phyloP scores from a whole-genome alignment of 352 stramenopile genomes.

The Nannochloropsis limnetica region DNA sequence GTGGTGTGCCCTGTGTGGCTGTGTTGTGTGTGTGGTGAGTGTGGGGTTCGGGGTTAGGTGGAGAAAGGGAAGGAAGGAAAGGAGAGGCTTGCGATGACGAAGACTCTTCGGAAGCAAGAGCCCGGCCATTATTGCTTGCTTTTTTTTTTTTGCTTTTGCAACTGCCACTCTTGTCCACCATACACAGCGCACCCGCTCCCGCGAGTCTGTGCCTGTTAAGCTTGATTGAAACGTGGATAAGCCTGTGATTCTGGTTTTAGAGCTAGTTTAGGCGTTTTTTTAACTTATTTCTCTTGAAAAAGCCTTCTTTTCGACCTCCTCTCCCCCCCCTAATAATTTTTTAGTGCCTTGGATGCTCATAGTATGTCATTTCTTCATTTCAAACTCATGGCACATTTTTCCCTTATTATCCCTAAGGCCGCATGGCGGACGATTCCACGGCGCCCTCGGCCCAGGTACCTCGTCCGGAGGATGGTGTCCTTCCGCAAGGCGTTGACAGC shows the following conservation, averaged over 20 bases:
- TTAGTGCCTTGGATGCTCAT: background rate
- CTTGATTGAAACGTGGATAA: background rate
- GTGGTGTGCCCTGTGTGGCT: background rate
- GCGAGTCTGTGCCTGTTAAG: background rate
- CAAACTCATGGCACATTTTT: background rate
- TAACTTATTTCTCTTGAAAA: background rate
- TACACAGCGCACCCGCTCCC: too few relatives aligned
- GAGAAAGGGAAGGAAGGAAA: background rate
- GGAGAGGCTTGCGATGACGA: too few relatives aligned
- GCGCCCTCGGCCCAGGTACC: background rate
- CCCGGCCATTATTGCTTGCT: too few relatives aligned
- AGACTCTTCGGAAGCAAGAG: too few relatives aligned
- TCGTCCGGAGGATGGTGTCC: background rate
- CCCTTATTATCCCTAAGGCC: background rate
- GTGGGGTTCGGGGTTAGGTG: background rate
- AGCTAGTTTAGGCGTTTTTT: background rate
- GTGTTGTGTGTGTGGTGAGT: background rate
- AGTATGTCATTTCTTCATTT: background rate
- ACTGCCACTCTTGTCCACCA: too few relatives aligned
- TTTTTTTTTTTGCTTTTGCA: too few relatives aligned
- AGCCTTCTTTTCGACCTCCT: background rate
- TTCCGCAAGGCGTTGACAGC: background rate
- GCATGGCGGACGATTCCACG: background rate
- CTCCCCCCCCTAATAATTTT: background rate
- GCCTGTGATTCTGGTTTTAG: background rate